phyloP scores from a whole-genome alignment of 371 early-diverging fungal species.

The Mortierella sp. region DNA sequence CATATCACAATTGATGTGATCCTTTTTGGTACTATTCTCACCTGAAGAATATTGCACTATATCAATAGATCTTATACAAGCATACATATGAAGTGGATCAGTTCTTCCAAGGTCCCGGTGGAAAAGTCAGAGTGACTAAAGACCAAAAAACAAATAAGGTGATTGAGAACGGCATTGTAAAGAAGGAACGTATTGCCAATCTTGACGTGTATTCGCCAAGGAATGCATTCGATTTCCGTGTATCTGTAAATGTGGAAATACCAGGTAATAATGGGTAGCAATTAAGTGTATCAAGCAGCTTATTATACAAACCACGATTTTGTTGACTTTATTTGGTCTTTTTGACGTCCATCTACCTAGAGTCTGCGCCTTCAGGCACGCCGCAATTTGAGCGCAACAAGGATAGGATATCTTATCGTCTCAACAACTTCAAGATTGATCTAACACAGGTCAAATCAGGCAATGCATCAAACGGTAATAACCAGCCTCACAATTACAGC shows the following conservation, averaged over 20 bases:
- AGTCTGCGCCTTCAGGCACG: constrained; percentile 55
- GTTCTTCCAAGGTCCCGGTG: constrained; percentile 59
- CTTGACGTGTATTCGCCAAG: constrained; percentile 80
- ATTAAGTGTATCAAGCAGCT: neutral
- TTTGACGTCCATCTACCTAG: constrained; percentile 6
- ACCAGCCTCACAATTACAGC: constrained; percentile 16
- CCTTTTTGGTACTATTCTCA: neutral
- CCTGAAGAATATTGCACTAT: neutral
- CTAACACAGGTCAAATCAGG: constrained; percentile 77
- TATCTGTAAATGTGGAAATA: constrained; percentile 78
- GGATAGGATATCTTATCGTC: constrained; percentile 80
- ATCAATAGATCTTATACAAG: constrained; percentile 57
- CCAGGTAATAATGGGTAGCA: constrained; percentile 58
- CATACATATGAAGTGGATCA: constrained; percentile 80
- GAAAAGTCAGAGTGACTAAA: constrained; percentile 73
- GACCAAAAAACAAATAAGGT: constrained; percentile 72
- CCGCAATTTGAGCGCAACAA: constrained; percentile 74
- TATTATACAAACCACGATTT: neutral
- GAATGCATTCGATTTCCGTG: constrained; percentile 77
- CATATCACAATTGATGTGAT: neutral
- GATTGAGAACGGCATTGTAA: constrained; percentile 71
- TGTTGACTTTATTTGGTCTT: neutral
- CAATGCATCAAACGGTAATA: constrained; percentile 17
- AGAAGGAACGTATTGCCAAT: constrained; percentile 75
- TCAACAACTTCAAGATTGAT: constrained; percentile 81